Evolutionary conservation across 352 stramenopile genomes (phyloP).

Genomic region (Pythium brassicae): DNA sequence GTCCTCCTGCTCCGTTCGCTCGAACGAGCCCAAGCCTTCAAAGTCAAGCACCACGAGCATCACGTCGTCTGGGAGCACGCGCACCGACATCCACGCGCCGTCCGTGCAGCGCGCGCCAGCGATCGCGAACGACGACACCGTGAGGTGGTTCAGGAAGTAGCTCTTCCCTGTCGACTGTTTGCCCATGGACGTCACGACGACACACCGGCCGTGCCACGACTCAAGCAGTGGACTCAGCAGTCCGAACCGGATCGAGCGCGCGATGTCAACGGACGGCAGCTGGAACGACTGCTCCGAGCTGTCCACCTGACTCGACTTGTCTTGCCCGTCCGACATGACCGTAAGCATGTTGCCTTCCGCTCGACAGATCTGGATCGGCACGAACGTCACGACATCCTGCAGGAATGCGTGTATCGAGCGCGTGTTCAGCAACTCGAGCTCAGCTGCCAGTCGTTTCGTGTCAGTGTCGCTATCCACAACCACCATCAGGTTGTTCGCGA

Average conservation of each 20-base stretch:
- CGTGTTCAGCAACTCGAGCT: constrained; percentile 1
- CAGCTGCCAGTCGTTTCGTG: neutral
- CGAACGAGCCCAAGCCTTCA: constrained; percentile 70
- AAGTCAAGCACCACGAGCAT: constrained; percentile 78
- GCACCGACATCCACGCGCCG: constrained; percentile 60
- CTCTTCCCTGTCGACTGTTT: constrained; percentile 73
- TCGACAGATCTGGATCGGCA: constrained; percentile 72
- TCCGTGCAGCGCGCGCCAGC: constrained; percentile 58
- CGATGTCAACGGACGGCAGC: constrained; percentile 33
- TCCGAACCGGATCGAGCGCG: constrained; percentile 21
- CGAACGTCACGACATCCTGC: constrained; percentile 48
- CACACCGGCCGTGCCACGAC: constrained; percentile 13
- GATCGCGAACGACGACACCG: constrained; percentile 61
- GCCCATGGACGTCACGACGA: constrained; percentile 16
- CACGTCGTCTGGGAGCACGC: constrained; percentile 29
- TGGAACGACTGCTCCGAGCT: constrained; percentile 19
- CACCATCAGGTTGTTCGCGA: constrained; percentile 8
- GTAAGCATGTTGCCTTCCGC: constrained; percentile 54
- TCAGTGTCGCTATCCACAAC: no score
- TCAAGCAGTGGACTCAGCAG: constrained; percentile 14
- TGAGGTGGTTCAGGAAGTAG: constrained; percentile 58
- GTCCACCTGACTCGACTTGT: constrained; percentile 16
- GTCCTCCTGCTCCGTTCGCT: constrained; percentile 72
- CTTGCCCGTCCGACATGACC: constrained; percentile 41
- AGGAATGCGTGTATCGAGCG: constrained; percentile 27